phyloP scores from a whole-genome alignment of 2,329 filamentous ascomycete species.

The Cytospora chrysosperma region DNA sequence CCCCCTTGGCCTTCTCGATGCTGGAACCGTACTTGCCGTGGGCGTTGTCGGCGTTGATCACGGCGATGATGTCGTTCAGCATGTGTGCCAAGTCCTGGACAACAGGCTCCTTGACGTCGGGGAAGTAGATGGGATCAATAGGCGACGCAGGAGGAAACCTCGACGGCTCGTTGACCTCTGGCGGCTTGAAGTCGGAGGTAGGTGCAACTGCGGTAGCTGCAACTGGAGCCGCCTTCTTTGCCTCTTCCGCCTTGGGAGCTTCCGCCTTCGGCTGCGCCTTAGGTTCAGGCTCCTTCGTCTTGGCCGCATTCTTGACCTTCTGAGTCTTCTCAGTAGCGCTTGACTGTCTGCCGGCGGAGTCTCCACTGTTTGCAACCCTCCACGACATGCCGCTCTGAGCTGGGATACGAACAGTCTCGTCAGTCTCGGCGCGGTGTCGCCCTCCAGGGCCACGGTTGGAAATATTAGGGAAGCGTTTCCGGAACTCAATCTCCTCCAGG shows the following conservation, averaged over 20 bases:
- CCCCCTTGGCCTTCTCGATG: conserved; percentile 81
- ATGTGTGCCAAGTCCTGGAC: conserved; percentile 94
- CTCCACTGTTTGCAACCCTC: conserved; percentile 65
- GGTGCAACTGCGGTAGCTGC: conserved; percentile 29
- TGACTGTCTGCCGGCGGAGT: conserved; percentile 58
- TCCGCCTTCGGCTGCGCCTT: conserved; percentile 28
- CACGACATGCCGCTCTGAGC: conserved; percentile 84
- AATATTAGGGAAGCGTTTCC: conserved; percentile 70
- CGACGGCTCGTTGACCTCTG: conserved; percentile 66
- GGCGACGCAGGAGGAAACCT: conserved; percentile 62
- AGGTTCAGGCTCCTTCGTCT: conserved; percentile 31
- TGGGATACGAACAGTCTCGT: conserved; percentile 76
- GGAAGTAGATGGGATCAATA: conserved; percentile 76
- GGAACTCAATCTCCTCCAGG: conserved; percentile 92
- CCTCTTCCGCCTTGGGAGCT: conserved; percentile 33
- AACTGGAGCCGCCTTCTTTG: conserved; percentile 27
- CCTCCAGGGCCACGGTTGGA: conserved; percentile 48
- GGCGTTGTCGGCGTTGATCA: conserved; percentile 84
- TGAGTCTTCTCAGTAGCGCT: conserved; percentile 50
- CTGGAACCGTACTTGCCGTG: conserved; percentile 74
- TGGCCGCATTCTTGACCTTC: conserved; percentile 32
- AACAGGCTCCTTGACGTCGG: conserved; percentile 77
- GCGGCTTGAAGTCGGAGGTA: conserved; percentile 48
- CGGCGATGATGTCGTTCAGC: conserved; percentile 92
- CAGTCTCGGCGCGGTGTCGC: conserved; percentile 48